A percentile compares a stretch with the other conserved stretches of the same genome.
These are phyloP conservation scores for Bisporella sp. DNA, from an alignment of 2,329 filamentous ascomycete species.

Conservation along the genomic window DNA sequence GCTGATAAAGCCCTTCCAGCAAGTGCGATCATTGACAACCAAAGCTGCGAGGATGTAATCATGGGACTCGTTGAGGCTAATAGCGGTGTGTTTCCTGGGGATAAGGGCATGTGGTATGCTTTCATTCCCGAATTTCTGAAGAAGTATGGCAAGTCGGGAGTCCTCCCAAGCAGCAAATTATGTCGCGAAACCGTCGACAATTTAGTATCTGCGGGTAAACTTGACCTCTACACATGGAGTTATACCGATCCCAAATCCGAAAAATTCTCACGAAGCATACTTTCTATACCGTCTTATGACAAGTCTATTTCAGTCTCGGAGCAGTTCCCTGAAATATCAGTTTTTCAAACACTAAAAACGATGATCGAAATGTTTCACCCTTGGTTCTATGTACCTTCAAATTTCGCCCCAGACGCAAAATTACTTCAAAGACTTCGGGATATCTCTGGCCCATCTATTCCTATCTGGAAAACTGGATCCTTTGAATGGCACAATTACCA, in stretches of 20 bases:
- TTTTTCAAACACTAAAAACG: slow-evolving; percentile 11
- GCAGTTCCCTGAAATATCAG: slow-evolving; percentile 4
- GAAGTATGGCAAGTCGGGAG: slow-evolving; percentile 8
- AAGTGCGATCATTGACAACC: slow-evolving; percentile 1
- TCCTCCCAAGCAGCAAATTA: slow-evolving; percentile 20
- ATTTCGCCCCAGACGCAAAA: slow-evolving; percentile 16
- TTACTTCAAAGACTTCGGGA: slow-evolving; percentile 15
- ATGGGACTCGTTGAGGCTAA: slow-evolving; percentile 16
- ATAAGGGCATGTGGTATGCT: slow-evolving; percentile 24
- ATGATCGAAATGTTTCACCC: slow-evolving; percentile 16
- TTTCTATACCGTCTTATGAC: slow-evolving; percentile 9
- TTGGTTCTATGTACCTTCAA: slow-evolving; percentile 19
- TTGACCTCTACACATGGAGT: slow-evolving; percentile 7
- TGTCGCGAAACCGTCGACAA: slow-evolving; percentile 18
- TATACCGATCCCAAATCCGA: background rate
- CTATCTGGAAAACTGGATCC: background rate
- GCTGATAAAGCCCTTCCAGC: background rate
- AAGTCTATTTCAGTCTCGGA: slow-evolving; percentile 3
- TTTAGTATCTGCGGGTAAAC: slow-evolving; percentile 13
- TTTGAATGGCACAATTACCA: no score
- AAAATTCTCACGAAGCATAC: slow-evolving; percentile 6
- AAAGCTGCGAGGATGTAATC: slow-evolving; percentile 12
- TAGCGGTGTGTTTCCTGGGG: slow-evolving; percentile 21
- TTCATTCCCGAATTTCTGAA: slow-evolving; percentile 22
- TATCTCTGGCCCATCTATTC: background rate